Percentiles rank a stretch among this genome's conserved stretches.
These are phyloP conservation scores for Kwoniella bestiolae DNA, from an alignment of 768 basidiomycete genomes.

Conservation along the genomic window DNA sequence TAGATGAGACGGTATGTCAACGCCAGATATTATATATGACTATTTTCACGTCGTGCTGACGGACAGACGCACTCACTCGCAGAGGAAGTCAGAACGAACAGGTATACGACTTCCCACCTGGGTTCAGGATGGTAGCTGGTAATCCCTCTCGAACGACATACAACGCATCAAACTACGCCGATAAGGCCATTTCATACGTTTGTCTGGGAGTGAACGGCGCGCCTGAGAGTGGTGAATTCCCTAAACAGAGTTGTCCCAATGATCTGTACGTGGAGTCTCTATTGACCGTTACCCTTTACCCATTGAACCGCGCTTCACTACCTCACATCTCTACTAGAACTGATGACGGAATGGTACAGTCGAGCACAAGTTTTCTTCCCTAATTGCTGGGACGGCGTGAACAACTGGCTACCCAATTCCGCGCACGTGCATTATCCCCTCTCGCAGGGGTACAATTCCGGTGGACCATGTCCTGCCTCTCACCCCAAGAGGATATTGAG, in stretches of 20 bases:
- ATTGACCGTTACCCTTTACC: neutral
- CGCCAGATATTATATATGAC: neutral
- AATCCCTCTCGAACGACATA: conserved; percentile 56
- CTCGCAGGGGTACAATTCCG: conserved; percentile 44
- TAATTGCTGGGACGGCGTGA: conserved; percentile 57
- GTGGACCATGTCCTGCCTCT: conserved; percentile 52
- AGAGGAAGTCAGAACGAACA: conserved; percentile 42
- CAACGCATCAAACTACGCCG: conserved; percentile 43
- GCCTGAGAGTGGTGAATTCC: conserved; percentile 53
- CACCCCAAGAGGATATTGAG: conserved; percentile 55
- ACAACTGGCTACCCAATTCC: conserved; percentile 52
- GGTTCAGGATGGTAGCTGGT: conserved; percentile 58
- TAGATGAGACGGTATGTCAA: conserved; percentile 4
- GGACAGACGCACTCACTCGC: neutral
- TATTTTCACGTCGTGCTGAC: no score
- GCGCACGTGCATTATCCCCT: conserved; percentile 58
- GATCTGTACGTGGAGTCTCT: conserved; percentile 53
- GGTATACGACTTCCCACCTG: conserved; percentile 52
- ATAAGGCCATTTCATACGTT: conserved; percentile 56
- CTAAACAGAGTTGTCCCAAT: conserved; percentile 56
- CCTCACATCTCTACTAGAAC: no score
- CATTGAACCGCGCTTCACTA: no score
- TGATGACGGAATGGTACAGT: no score
- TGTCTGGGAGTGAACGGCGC: conserved; percentile 50
- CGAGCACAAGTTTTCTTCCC: conserved; percentile 58